Base-by-base conservation (phyloP, 331 rosid genomes). In the Phaseolus coccineus region DNA sequence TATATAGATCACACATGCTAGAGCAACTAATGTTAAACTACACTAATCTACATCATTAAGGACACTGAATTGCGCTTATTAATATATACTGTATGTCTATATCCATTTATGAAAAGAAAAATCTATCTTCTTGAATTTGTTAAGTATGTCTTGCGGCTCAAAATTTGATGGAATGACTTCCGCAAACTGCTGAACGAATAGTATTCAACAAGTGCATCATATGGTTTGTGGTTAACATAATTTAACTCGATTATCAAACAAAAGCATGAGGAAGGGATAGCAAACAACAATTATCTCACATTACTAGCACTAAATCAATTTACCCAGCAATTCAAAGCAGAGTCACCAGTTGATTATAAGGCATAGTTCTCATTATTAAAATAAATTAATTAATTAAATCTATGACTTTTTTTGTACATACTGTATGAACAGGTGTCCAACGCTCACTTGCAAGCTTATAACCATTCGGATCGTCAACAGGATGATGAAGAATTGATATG, bases 401-500 rank as follows among this genome's bases (percentile, higher is more conserved):
- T 19, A 19, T 19, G 22, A 0, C 22, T 19, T 19, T 19, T 19
- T 19, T 19, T 19, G 22, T 19, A 19, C 22, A 19, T 19, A 19
- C 22, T 19, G 22, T 19, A 19, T 19, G 22, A 19, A 19, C 22
- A 19, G 22, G 22, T 19, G 22, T 19, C 22, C 22, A 19, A 19
- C 22, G 22, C 22, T 19, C 22, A 71, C 99, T 96, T 27, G 99
- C 99, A 87, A 96, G 99, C 86, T 96, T 98, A 19, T 96, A 96
- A 78, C 99, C 99, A 84, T 96, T 96, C 9, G 98, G 99, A 70
- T 96, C 99, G 0, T 96, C 99, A 52, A 98, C 99, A 7, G 99
- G 99, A 19, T 98, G 98, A 76, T 96, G 99, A 83, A 96, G 99
- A 73, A 96, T 96, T 56, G 99, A 96, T 80, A 96, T 96, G 88